Base-by-base conservation (phyloP, 192 early-diverging fungal species). In the Coemansia sp. region DNA sequence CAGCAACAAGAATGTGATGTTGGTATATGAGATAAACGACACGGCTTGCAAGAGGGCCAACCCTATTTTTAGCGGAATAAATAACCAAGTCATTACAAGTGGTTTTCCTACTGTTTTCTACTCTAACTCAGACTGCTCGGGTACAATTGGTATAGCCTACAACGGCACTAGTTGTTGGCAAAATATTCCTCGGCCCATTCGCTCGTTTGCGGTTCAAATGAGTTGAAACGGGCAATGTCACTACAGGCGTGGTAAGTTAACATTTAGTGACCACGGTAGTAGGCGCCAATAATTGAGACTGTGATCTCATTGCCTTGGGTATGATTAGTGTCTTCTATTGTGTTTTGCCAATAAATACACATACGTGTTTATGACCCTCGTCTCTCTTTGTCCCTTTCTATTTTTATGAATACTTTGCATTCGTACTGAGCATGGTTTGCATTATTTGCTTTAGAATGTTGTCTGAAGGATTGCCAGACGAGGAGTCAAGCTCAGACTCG, bases 381-480 rank as follows among this genome's bases (percentile, higher is more conserved):
- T 49, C 47, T 49, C 46, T 49, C 50, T 24, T 52, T 29, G n/a
- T 11, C 24, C 22, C 11, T 12, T 55, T 31, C 11, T 33, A 11
- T 55, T 10, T 55, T 11, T 13, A 33, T 0, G 12, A 13, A 29
- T 13, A 9, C 12, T 31, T 41, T 47, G 6, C 40, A n/a, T 38
- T 2, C n/a, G 34, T 36, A 36, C 5, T 49, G 11, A 53, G n/a
- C n/a, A 71, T 71, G 70, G 63, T 58, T 36, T 72, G 70, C 27
- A 43, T 46, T 58, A 24, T 72, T 31, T 72, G 52, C 27, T 55
- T 55, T 27, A 29, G 12, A 29, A 3, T 27, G 12, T 3, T 55
- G 24, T 55, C 52, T 4, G 52, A 55, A 24, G 44, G 16, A 13
- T 5, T 46, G 16, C 44, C 44, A 1, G 44, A 46, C 12, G 44